Percentiles rank a stretch among this genome's conserved stretches.
Conservation (phyloP, 225 moss, liverwort and hornwort species). For the Neckera pumila region DNA sequence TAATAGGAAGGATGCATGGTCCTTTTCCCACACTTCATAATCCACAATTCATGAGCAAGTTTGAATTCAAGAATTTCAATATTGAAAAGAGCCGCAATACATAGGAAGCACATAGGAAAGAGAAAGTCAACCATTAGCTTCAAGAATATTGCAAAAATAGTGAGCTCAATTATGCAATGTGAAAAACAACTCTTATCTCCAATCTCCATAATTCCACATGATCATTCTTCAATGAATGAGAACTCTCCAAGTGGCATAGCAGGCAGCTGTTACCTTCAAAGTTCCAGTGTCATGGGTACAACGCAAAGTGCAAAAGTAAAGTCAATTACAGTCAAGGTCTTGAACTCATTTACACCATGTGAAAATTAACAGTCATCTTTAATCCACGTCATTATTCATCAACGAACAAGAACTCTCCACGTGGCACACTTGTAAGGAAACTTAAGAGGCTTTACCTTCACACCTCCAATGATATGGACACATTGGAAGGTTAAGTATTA, state of each 20-base stretch:
- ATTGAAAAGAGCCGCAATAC: neutral
- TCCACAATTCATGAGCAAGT: neutral
- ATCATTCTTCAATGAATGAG: neutral
- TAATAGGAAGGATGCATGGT: rapidly evolving
- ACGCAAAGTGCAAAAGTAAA: neutral
- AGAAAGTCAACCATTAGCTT: rapidly evolving
- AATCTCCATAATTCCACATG: neutral
- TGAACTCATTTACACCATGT: neutral
- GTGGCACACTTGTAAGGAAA: neutral
- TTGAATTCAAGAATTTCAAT: neutral
- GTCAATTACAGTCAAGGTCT: no score
- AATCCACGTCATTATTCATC: neutral
- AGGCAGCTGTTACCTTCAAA: neutral
- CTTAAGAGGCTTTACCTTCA: neutral
- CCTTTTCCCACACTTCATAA: rapidly evolving
- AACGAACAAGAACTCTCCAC: neutral
- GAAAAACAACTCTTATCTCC: neutral
- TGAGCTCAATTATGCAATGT: neutral
- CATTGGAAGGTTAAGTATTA: no score
- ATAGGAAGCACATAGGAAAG: no score
- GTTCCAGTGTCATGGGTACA: neutral
- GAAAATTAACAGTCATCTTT: neutral
- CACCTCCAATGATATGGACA: neutral
- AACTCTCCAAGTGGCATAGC: neutral
- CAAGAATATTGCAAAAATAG: neutral